Conservation (phyloP, 164 flowering plant genomes). For the Amborella trichopoda region DNA sequence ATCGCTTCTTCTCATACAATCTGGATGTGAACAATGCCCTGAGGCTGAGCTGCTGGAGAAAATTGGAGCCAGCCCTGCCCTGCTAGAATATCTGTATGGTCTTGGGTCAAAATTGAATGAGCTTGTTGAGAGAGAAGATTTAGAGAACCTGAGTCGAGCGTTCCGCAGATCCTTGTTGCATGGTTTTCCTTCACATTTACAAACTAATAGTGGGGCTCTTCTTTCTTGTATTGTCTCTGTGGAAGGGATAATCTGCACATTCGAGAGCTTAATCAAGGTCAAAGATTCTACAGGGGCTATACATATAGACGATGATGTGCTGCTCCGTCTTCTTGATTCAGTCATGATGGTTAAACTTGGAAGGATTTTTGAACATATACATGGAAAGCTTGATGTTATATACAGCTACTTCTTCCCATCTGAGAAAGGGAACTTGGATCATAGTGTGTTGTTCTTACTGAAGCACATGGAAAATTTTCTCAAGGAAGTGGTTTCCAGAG, state of each 20-base stretch:
- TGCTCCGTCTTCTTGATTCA: slow-evolving; percentile 46
- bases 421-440: slow-evolving; percentile 27
- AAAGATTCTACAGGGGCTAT: slow-evolving; percentile 15
- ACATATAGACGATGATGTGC: slow-evolving; percentile 28
- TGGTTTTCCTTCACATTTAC: slow-evolving; percentile 63
- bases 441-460: slow-evolving; percentile 33
- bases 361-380: slow-evolving; percentile 43
- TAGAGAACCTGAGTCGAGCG: slow-evolving; percentile 23
- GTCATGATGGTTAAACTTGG: slow-evolving; percentile 60
- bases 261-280: slow-evolving; percentile 43
- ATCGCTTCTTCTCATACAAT: slow-evolving; percentile 53
- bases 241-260: slow-evolving; percentile 31
- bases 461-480: slow-evolving; percentile 58
- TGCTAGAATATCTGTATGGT: slow-evolving; percentile 34
- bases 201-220: slow-evolving; percentile 43
- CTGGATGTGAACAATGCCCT: slow-evolving; percentile 33
- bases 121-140: slow-evolving; percentile 24
- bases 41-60: slow-evolving; percentile 47
- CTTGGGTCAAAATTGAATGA: slow-evolving; percentile 41
- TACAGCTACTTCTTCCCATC: slow-evolving; percentile 26
- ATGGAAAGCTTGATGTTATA: slow-evolving; percentile 55
- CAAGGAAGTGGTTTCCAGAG: slow-evolving; percentile 24
- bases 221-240: slow-evolving; percentile 61
- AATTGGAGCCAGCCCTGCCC: slow-evolving; percentile 18
- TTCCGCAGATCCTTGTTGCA: slow-evolving; percentile 60